These are phyloP conservation scores for Penicillium sp. DNA, from an alignment of 2,329 filamentous ascomycete species.

Conservation along the genomic window DNA sequence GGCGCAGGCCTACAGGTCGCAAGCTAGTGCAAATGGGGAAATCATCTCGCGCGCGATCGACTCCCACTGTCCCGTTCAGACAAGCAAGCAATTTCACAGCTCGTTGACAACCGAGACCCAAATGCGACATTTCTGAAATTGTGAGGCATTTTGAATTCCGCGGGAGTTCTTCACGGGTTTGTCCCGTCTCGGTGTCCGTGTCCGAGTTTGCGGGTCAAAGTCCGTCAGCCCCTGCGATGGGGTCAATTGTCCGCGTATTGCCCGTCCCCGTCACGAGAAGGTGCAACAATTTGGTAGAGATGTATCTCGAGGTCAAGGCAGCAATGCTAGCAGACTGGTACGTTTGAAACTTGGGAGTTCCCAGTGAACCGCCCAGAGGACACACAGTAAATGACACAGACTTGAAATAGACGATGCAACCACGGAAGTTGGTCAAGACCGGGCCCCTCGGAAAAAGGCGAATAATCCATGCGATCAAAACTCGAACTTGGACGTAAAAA, in stretches of 20 bases:
- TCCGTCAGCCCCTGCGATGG: neutral
- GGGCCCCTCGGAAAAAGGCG: too few relatives aligned
- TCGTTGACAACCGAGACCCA: neutral
- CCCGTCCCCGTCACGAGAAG: constrained; percentile 22
- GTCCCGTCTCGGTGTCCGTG: neutral
- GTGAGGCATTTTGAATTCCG: neutral
- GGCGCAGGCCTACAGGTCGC: neutral
- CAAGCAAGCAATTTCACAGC: neutral
- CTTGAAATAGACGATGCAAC: too few relatives aligned
- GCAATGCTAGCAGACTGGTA: too few relatives aligned
- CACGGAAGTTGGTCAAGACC: too few relatives aligned
- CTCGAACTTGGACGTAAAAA: neutral
- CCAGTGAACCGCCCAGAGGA: too few relatives aligned
- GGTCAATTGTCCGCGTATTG: neutral
- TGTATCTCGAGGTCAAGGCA: constrained; percentile 21
- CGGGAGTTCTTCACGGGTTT: neutral
- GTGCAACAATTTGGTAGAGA: constrained; percentile 40
- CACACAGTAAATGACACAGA: too few relatives aligned
- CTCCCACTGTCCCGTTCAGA: neutral
- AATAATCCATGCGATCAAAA: too few relatives aligned
- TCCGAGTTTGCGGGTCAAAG: neutral
- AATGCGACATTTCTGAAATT: neutral
- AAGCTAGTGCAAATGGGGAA: neutral
- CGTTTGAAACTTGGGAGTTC: too few relatives aligned
- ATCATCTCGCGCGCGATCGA: neutral